A percentile compares a stretch with the other conserved stretches of the same genome.
Evolutionary conservation across 2,329 filamentous ascomycete species (phyloP).

Genomic region (Chaetomiaceae sp.): DNA sequence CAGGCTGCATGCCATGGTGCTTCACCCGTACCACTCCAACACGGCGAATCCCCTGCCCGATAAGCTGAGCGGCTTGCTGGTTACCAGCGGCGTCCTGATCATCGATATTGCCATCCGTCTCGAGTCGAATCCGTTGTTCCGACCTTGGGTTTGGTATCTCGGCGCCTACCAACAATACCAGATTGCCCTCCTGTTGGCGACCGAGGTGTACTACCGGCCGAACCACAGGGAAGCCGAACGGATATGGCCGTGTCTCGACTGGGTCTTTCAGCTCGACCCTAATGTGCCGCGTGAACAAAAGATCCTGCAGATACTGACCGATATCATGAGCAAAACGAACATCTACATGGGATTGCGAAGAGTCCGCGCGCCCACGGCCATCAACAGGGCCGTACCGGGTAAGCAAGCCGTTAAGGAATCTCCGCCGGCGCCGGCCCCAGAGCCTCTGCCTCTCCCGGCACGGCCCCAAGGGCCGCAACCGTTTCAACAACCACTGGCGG

Average conservation of each 20-base stretch:
- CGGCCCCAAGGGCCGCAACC: background rate
- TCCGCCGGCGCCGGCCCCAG: slow-evolving; percentile 24
- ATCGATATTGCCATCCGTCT: slow-evolving; percentile 46
- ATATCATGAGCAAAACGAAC: slow-evolving; percentile 57
- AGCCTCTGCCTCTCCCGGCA: slow-evolving; percentile 9
- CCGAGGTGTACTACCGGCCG: slow-evolving; percentile 60
- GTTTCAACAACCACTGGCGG: slow-evolving; percentile 4
- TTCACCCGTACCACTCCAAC: slow-evolving; percentile 62
- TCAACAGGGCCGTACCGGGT: slow-evolving; percentile 37
- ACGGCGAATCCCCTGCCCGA: slow-evolving; percentile 50
- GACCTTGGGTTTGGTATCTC: slow-evolving; percentile 64
- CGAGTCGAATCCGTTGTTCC: slow-evolving; percentile 43
- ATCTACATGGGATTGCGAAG: slow-evolving; percentile 57
- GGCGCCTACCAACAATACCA: slow-evolving; percentile 72
- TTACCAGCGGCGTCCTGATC: slow-evolving; percentile 55
- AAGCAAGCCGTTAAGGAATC: slow-evolving; percentile 35
- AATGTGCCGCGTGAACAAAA: slow-evolving; percentile 52
- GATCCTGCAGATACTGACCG: slow-evolving; percentile 54
- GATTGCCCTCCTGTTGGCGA: slow-evolving; percentile 62
- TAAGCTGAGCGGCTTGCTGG: slow-evolving; percentile 58
- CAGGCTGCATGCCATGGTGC: slow-evolving; percentile 60
- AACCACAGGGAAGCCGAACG: slow-evolving; percentile 55
- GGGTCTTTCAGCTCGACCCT: slow-evolving; percentile 60
- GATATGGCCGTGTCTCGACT: slow-evolving; percentile 69
- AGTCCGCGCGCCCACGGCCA: slow-evolving; percentile 48